phyloP scores from a whole-genome alignment of 75 land plant species.

The Pseudotsuga menziesii region DNA sequence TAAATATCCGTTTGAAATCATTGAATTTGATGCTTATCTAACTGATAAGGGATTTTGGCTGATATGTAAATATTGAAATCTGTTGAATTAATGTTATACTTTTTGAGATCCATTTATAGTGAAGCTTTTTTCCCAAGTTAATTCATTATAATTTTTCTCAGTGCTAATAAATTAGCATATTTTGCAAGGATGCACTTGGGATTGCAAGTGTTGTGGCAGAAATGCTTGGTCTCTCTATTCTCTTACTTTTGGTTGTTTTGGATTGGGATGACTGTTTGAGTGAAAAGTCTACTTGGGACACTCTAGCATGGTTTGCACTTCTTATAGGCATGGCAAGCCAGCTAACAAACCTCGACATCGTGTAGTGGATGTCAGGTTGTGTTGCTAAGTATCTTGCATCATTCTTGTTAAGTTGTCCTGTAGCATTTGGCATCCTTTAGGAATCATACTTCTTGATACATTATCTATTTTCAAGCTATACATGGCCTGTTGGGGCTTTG shows the following conservation, averaged over 20 bases:
- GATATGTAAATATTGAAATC: too few relatives aligned
- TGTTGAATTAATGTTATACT: too few relatives aligned
- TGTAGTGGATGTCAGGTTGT: constrained; percentile 84
- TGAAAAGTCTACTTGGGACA: too few relatives aligned
- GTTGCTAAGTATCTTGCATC: constrained; percentile 78
- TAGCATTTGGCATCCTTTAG: constrained; percentile 83
- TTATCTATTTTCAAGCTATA: constrained; percentile 97
- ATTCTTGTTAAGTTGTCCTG: constrained; percentile 91
- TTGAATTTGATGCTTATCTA: too few relatives aligned
- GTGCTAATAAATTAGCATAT: background rate
- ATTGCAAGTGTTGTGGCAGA: constrained; percentile 96
- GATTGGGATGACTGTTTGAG: constrained; percentile 99
- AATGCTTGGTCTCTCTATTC: constrained; percentile 96
- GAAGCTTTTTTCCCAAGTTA: too few relatives aligned
- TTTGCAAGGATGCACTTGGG: constrained; percentile 76
- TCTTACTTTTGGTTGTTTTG: constrained; percentile 76
- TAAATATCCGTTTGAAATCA: too few relatives aligned
- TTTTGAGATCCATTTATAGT: too few relatives aligned
- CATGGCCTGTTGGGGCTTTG: constrained; percentile 97
- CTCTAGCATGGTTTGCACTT: constrained; percentile 98
- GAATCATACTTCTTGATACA: constrained; percentile 88
- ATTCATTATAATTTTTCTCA: too few relatives aligned
- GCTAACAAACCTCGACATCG: constrained; percentile 83
- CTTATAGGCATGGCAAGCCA: constrained; percentile 98
- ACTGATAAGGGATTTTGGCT: too few relatives aligned